Evolutionary conservation across 768 basidiomycete species (phyloP).

Genomic region (Gyrodon lividus): DNA sequence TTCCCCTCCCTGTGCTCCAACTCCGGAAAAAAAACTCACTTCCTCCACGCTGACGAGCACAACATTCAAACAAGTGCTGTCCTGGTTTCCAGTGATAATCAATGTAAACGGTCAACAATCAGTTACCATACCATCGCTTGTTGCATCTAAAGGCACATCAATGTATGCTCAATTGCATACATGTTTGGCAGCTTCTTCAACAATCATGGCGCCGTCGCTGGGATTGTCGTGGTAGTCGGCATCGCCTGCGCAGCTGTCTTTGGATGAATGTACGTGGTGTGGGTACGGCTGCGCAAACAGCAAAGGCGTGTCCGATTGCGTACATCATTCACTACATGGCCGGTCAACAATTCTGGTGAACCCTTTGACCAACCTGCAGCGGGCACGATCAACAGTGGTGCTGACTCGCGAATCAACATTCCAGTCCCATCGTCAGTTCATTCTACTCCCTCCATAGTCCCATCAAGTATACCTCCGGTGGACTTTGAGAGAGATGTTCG

Average conservation of each 20-base stretch:
- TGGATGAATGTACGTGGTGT: conserved; percentile 39
- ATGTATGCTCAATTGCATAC: conserved; percentile 4
- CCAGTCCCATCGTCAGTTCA: conserved; percentile 32
- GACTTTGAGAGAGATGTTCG: conserved; percentile 11
- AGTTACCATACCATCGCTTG: conserved; percentile 43
- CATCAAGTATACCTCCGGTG: conserved; percentile 40
- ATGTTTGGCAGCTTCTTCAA: conserved; percentile 55
- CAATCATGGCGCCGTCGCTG: conserved; percentile 68
- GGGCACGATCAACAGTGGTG: conserved; percentile 16
- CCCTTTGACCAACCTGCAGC: conserved; percentile 38
- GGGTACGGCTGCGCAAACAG: conserved; percentile 40
- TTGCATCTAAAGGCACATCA: conserved; percentile 41
- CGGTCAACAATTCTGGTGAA: conserved; percentile 24
- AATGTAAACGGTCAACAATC: conserved; percentile 38
- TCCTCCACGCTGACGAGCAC: conserved; percentile 38
- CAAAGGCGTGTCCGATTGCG: conserved; percentile 38
- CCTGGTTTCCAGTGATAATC: conserved; percentile 32
- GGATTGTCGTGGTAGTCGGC: conserved; percentile 70
- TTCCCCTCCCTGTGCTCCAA: neutral
- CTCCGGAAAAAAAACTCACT: neutral
- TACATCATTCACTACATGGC: conserved; percentile 35
- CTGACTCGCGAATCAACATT: conserved; percentile 8
- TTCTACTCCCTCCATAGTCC: conserved; percentile 53
- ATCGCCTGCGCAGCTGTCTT: conserved; percentile 48
- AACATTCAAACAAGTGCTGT: too few species aligned